Evolutionary conservation across 345 rosid genomes (phyloP), one percentile per base, ranked within the genome.

Genomic region (Eucalyptus pauciflora): DNA sequence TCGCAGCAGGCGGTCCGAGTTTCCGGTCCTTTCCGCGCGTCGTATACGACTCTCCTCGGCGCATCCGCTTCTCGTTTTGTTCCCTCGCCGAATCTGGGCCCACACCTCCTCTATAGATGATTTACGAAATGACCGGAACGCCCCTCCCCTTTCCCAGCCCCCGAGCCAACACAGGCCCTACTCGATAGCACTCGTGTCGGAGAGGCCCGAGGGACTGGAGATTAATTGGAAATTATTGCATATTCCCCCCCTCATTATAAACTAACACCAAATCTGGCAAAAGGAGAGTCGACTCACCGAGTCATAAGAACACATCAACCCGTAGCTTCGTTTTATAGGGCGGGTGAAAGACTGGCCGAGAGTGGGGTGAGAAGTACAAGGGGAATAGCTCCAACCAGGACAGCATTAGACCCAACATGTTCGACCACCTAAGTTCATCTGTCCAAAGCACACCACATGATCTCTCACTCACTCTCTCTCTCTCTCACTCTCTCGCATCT

Each of bases 31-130:
- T 90, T 92, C 93, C 88, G 62, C 37, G 27, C 88, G 91, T 92
- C 91, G 89, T 91, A 51, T 56, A 76, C 69, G 89, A 90, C 79
- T 89, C 91, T 60, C 69, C 85, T 89, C 87, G 93, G 92, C 91
- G 85, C 90, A 85, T 92, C 33, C 91, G 29, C 92, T 87, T 89
- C 91, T 90, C 85, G 90, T 87, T 89, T 90, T 90, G 87, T 92
- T 33, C 80, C 33, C 89, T 87, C 85, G 88, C 43, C 86, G 95
- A 91, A 91, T 91, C 91, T 64, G 87, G 90, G 88, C 88, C 89
- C 91, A 88, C 29, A 17, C 86, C 25, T 12, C n/a, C 52, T 8
- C 27, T 25, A 27, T 10, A 48, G 83, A 46, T 37, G 86, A 37
- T 22, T 79, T 41, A 1, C 41, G 83, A 88, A 79, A 64, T 80